Base-by-base conservation (phyloP, 441 rosid genomes). In the Populus hybrid region DNA sequence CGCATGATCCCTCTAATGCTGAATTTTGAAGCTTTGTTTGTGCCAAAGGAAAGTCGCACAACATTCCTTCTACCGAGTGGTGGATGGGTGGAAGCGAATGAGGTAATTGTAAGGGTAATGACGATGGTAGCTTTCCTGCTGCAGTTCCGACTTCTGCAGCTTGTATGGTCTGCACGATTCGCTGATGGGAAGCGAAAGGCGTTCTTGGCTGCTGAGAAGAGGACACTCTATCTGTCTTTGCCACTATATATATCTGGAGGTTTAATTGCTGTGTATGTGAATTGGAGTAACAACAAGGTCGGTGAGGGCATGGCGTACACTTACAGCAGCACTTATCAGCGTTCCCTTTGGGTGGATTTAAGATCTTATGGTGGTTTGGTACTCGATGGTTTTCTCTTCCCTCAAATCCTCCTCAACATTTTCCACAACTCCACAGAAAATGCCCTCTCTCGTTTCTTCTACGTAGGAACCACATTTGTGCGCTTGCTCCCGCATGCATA, bases 361-460 rank as follows among this genome's bases (percentile, higher is more conserved):
- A 90, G 83, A 81, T 90, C 95, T 61, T 94, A 90, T 21, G 93
- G 88, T 1, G 99, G 99, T 20, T 82, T 94, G 79, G 70, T 94
- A 75, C 86, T 91, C 66, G 98, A 95, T 35, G 89, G 89, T n/a
- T 94, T 90, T 89, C 89, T 93, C 76, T 84, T 94, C 66, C 99
- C 98, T 46, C 98, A 93, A 81, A 86, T 96, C 78, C 71, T 94
- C 70, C 84, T 94, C 85, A 95, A 92, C 84, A 23, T 88, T 23
- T 85, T 92, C 77, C 81, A 84, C 63, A 86, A 85, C 85, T 83
- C 92, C 0, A 84, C 67, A 11, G 83, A 81, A 77, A 82, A 86
- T 78, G 77, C 93, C 69, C 94, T 95, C 26, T 85, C 97, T 67
- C 70, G 77, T 64, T 79, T 86, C 28, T 94, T 90, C 81, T 94